Percentiles rank a stretch among this genome's conserved stretches.
Conservation (phyloP, 2,329 filamentous ascomycete genomes). For the Epichloe elymi region DNA sequence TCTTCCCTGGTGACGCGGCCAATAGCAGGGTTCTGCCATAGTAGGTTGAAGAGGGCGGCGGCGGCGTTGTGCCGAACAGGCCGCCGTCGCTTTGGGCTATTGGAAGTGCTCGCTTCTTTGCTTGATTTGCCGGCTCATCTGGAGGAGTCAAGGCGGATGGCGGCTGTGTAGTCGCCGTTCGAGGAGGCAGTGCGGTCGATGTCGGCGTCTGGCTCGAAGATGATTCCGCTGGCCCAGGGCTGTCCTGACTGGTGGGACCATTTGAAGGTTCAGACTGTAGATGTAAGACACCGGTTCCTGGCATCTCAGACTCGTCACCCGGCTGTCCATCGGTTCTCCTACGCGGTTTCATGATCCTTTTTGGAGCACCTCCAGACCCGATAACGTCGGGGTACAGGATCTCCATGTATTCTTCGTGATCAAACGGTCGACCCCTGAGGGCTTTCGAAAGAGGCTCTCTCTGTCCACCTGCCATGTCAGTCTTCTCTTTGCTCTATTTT, state of each 20-base stretch:
- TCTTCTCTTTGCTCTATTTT: not conserved
- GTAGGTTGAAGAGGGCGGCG: constrained; percentile 13
- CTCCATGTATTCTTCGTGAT: constrained; percentile 48
- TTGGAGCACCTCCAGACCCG: constrained; percentile 42
- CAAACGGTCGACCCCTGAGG: constrained; percentile 42
- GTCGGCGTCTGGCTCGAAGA: constrained; percentile 18
- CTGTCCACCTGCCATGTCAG: constrained; percentile 19
- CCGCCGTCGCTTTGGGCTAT: constrained; percentile 6
- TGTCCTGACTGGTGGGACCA: constrained; percentile 12
- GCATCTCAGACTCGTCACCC: constrained; percentile 33
- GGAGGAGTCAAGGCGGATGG: constrained; percentile 40
- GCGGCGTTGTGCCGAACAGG: constrained; percentile 11
- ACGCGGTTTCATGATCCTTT: constrained; percentile 43
- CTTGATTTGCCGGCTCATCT: constrained; percentile 33
- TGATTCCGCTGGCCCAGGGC: constrained; percentile 14
- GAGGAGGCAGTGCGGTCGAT: constrained; percentile 24
- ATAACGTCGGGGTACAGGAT: constrained; percentile 47
- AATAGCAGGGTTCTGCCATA: constrained; percentile 20
- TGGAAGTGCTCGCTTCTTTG: constrained; percentile 29
- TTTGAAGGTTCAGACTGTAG: constrained; percentile 24
- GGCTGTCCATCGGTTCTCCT: constrained; percentile 33
- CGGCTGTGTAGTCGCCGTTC: constrained; percentile 24
- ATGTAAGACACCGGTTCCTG: constrained; percentile 33
- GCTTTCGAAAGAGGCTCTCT: constrained; percentile 45
- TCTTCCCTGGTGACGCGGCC: constrained; percentile 18